Conservation (phyloP, 2,329 filamentous ascomycete species). For the Polychaeton citri region DNA sequence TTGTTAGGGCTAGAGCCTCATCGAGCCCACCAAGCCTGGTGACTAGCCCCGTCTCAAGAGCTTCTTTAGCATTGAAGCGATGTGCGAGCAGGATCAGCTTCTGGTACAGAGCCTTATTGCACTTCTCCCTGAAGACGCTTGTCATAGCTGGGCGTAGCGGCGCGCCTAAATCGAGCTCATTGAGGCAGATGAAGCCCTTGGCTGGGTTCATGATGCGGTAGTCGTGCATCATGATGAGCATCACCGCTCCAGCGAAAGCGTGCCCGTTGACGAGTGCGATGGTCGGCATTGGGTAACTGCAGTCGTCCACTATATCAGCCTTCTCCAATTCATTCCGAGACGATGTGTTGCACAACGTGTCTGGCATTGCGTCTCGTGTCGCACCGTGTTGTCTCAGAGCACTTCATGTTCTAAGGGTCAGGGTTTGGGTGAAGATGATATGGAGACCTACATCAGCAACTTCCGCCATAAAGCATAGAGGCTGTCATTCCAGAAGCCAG, state of each 20-base stretch:
- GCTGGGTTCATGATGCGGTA: slow-evolving; percentile 63
- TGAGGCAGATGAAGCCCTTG: slow-evolving; percentile 64
- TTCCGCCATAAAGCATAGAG: slow-evolving; percentile 54
- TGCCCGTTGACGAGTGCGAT: slow-evolving; percentile 69
- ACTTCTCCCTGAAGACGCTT: slow-evolving; percentile 59
- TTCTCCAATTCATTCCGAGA: too few relatives aligned
- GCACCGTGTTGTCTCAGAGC: too few relatives aligned
- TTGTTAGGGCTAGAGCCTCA: slow-evolving; percentile 48
- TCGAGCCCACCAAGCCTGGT: slow-evolving; percentile 54
- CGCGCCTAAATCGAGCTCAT: slow-evolving; percentile 67
- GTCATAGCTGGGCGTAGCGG: slow-evolving; percentile 64
- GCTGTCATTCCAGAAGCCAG: slow-evolving; percentile 44
- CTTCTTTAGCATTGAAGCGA: slow-evolving; percentile 49
- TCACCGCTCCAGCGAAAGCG: slow-evolving; percentile 68
- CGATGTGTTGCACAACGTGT: too few relatives aligned
- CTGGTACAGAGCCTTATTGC: slow-evolving; percentile 42
- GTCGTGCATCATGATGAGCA: slow-evolving; percentile 71
- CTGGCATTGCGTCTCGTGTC: too few relatives aligned
- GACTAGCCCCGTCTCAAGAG: slow-evolving; percentile 53
- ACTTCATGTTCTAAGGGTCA: background rate
- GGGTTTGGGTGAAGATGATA: background rate
- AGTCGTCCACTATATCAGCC: slow-evolving; percentile 20
- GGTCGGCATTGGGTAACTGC: slow-evolving; percentile 62
- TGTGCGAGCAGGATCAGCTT: slow-evolving; percentile 59
- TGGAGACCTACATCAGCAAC: slow-evolving; percentile 40